These are phyloP conservation scores for Phytophthora meadii DNA, from an alignment of 352 stramenopile species.

Conservation along the genomic window DNA sequence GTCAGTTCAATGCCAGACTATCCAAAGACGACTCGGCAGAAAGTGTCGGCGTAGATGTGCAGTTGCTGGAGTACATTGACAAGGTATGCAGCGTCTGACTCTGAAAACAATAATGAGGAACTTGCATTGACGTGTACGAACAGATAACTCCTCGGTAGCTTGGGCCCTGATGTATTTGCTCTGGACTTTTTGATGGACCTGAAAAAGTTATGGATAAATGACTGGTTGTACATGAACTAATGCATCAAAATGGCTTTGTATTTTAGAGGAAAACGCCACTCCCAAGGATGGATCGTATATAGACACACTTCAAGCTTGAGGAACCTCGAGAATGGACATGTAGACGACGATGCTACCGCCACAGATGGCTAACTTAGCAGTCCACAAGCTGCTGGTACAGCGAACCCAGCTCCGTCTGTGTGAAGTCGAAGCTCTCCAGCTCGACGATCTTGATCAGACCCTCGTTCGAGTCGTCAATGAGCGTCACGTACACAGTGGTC, in stretches of 20 bases:
- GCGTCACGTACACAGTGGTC: conserved; percentile 61
- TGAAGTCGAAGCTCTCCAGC: conserved; percentile 60
- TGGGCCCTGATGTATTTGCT: too few relatives aligned
- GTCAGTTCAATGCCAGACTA: conserved; percentile 38
- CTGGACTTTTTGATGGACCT: too few relatives aligned
- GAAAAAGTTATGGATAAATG: too few relatives aligned
- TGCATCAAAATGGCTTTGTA: conserved; percentile 39
- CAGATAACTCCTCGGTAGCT: too few relatives aligned
- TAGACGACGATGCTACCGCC: conserved; percentile 6
- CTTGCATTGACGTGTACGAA: too few relatives aligned
- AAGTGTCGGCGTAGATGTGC: conserved; percentile 19
- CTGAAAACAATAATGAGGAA: too few relatives aligned
- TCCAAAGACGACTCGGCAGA: conserved; percentile 6
- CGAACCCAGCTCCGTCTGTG: conserved; percentile 32
- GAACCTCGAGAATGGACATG: conserved; percentile 9
- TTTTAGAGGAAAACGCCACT: conserved; percentile 35
- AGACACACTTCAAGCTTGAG: conserved; percentile 34
- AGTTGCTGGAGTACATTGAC: conserved; percentile 35
- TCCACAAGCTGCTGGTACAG: conserved; percentile 42
- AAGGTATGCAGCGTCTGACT: conserved; percentile 26
- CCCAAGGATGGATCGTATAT: conserved; percentile 29
- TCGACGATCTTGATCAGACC: conserved; percentile 73
- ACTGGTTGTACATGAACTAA: too few relatives aligned
- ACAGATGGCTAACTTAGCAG: conserved; percentile 22
- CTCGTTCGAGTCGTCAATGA: conserved; percentile 61